Evolutionary conservation across 169 alveolate genomes (phyloP), one percentile per base, ranked within the genome.

Genomic region (Plasmodium gallinaceum): DNA sequence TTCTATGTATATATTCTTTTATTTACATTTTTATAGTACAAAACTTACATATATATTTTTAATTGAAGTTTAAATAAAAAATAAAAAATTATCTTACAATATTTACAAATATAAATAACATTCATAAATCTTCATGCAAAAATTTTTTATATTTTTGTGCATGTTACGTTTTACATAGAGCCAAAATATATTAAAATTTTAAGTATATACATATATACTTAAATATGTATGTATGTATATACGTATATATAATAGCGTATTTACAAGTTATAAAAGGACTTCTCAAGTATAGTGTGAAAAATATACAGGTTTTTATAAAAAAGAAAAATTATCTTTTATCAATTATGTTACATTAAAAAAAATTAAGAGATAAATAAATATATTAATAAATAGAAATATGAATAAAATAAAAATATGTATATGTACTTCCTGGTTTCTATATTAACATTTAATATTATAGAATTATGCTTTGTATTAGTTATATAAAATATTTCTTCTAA

Each of bases 131-230:
- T 24, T 16, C 39, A 9, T 68, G 51, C 42, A n/a, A 43, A 43
- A 37, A 68, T 39, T 48, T 51, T 43, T 8, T 26, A 26, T 51
- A 26, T 68, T 68, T 68, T n/a, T 68, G 52, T 58, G 43, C 43
- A 68, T 68, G 61, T 22, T 68, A 26, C 9, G 76, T 68, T 68
- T 54, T 68, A 68, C 76, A 39, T 68, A 26, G 43, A 43, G 76
- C 76, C 76, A 68, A 68, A 39, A 16, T 68, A 58, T 68, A 58
- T 51, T 68, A 68, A 48, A 26, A 24, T 24, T 24, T 32, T 46
- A 57, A 24, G 46, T 7, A 42, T 32, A 74, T n/a, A 74, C 24
- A 14, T 26, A 22, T 26, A 62, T 46, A 18, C 52, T 46, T 45
- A 24, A 43, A 57, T 16, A 18, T 14, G 66, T 18, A 18, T 14